phyloP scores from a whole-genome alignment of 768 basidiomycete genomes.

The Suillus placidus region DNA sequence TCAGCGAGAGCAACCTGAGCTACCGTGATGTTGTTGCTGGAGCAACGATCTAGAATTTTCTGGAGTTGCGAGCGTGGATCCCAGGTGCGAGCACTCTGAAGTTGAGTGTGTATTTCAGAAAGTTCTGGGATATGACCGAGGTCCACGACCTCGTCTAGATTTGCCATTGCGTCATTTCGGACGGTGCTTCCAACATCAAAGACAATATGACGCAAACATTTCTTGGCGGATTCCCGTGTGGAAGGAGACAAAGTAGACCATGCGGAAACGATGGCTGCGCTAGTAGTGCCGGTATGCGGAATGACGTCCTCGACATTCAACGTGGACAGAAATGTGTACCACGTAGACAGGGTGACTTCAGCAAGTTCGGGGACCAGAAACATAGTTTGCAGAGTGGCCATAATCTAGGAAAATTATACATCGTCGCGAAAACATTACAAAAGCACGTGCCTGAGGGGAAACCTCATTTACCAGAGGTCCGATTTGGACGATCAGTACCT shows the following conservation, averaged over 20 bases:
- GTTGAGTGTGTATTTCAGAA: slow-evolving; percentile 40
- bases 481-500: slow-evolving; percentile 67
- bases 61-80: slow-evolving; percentile 57
- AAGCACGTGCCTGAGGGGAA: slow-evolving; percentile 76
- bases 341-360: slow-evolving; percentile 76
- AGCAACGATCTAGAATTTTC: slow-evolving; percentile 71
- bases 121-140: slow-evolving; percentile 74
- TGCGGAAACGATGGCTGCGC: slow-evolving; percentile 76
- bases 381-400: slow-evolving; percentile 94
- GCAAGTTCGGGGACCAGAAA: slow-evolving; percentile 75
- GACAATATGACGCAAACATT: slow-evolving; percentile 72
- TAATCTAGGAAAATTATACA: slow-evolving; percentile 59
- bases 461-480: slow-evolving; percentile 74
- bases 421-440: not conserved
- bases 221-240: slow-evolving; percentile 55
- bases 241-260: slow-evolving; percentile 67
- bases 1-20: slow-evolving; percentile 75
- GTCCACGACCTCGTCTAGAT: slow-evolving; percentile 81
- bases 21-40: slow-evolving; percentile 81
- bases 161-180: slow-evolving; percentile 45
- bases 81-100: slow-evolving; percentile 53
- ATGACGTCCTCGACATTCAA: slow-evolving; percentile 72
- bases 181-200: slow-evolving; percentile 49
- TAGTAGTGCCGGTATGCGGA: slow-evolving; percentile 84
- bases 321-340: slow-evolving; percentile 75